A percentile compares a stretch with the other conserved stretches of the same genome.
These are phyloP conservation scores for Mortierella hygrophila DNA, from an alignment of 192 early-diverging fungal genomes.

Conservation along the genomic window DNA sequence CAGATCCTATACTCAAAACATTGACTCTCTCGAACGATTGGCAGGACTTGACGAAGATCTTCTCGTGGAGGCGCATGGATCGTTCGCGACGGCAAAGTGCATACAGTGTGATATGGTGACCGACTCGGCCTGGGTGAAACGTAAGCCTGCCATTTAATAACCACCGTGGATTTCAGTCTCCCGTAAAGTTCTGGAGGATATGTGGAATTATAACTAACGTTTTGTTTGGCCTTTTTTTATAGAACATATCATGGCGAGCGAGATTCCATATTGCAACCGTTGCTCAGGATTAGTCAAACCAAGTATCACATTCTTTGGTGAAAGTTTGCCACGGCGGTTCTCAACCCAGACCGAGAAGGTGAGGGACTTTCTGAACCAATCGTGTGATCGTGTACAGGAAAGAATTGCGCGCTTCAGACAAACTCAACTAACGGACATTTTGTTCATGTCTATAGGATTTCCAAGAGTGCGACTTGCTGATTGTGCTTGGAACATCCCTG, in stretches of 20 bases:
- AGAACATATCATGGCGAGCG: constrained; percentile 65
- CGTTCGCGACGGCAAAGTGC: constrained; percentile 88
- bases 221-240: not conserved
- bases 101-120: constrained; percentile 66
- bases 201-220: not conserved
- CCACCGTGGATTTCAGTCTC: not conserved
- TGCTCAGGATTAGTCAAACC: constrained; percentile 91
- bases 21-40: constrained; percentile 93
- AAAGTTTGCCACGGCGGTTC: constrained; percentile 86
- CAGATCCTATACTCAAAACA: constrained; percentile 96
- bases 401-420: not conserved
- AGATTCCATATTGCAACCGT: constrained; percentile 77
- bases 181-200: not conserved
- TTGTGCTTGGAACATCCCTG: constrained; percentile 95
- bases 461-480: constrained; percentile 82
- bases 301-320: constrained; percentile 97
- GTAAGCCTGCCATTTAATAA: constrained; percentile 9
- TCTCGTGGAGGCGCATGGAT: constrained; percentile 96
- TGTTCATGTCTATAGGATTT: constrained; percentile 68
- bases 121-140: constrained; percentile 55
- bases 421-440: too few relatives aligned
- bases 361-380: not conserved
- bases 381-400: too few relatives aligned
- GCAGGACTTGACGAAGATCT: constrained; percentile 78
- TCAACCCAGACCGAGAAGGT: constrained; percentile 48